Percentiles rank a stretch among this genome's conserved stretches.
These are phyloP conservation scores for Raddia guianensis DNA, from an alignment of 176 grass and related monocot genomes.

Conservation along the genomic window DNA sequence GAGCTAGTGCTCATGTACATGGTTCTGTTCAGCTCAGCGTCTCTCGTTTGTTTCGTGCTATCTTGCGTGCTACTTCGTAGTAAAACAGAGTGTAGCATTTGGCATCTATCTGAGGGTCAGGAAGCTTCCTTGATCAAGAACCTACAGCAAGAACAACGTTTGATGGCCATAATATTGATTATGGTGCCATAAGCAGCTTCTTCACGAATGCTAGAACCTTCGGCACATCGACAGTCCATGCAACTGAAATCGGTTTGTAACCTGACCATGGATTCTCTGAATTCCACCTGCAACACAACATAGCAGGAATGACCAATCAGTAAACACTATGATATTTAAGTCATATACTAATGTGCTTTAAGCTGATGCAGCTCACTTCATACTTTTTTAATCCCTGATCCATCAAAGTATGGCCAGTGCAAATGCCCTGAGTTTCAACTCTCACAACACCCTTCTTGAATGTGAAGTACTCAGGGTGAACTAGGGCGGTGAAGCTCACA, in stretches of 20 bases:
- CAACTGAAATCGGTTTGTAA: constrained; percentile 77
- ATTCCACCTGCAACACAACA: constrained; percentile 61
- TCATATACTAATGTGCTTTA: background rate
- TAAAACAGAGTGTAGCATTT: background rate
- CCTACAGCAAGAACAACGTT: background rate
- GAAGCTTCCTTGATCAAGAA: constrained; percentile 17
- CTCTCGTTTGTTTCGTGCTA: background rate
- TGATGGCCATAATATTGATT: constrained; percentile 16
- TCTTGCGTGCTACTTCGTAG: background rate
- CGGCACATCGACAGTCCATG: constrained; percentile 82
- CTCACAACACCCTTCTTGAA: constrained; percentile 93
- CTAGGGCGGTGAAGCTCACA: constrained; percentile 70
- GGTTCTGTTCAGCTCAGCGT: background rate
- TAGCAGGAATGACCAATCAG: background rate
- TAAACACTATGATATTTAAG: background rate
- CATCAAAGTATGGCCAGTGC: constrained; percentile 88
- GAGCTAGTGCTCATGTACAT: background rate
- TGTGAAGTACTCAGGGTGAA: constrained; percentile 77
- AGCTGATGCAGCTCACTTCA: too few species aligned
- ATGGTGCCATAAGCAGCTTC: constrained; percentile 65
- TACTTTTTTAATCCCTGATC: constrained; percentile 91
- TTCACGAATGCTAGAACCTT: constrained; percentile 71
- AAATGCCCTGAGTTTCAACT: constrained; percentile 90
- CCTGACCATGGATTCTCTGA: constrained; percentile 80
- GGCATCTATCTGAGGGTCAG: background rate